Evolutionary conservation across 345 rosid genomes (phyloP).

Genomic region (Camelina sativa): DNA sequence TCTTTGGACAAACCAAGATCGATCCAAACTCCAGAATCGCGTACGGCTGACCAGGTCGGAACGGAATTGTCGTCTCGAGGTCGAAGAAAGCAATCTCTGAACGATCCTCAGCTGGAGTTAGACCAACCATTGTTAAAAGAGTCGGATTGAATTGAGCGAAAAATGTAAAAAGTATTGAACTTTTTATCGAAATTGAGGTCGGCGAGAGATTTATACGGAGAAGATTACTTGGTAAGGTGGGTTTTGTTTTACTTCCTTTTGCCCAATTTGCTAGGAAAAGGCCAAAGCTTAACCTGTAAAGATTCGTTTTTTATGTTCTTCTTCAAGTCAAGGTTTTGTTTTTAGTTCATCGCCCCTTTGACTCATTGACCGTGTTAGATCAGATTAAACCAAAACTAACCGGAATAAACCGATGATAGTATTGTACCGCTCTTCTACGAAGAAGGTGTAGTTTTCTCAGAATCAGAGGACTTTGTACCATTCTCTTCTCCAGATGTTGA

Average conservation of each 20-base stretch:
- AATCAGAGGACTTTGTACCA: not conserved
- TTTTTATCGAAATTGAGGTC: not conserved
- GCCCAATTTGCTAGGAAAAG: constrained; percentile 13
- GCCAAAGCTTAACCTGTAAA: not conserved
- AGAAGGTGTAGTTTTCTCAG: not conserved
- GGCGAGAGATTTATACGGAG: constrained; percentile 4
- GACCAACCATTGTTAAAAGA: constrained; percentile 35
- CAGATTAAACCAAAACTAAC: not conserved
- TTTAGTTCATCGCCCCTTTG: too few relatives aligned
- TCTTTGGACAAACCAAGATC: constrained; percentile 81
- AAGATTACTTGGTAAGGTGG: constrained; percentile 31
- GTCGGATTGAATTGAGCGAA: not conserved
- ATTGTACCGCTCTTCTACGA: constrained; percentile 3
- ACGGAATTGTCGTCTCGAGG: constrained; percentile 83
- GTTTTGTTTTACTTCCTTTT: not conserved
- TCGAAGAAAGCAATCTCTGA: constrained; percentile 93
- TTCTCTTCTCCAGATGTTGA: constrained; percentile 50
- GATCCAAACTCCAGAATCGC: constrained; percentile 86
- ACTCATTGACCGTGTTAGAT: too few relatives aligned
- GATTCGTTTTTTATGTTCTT: not conserved
- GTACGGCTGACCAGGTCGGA: constrained; percentile 57
- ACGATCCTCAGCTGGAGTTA: constrained; percentile 44
- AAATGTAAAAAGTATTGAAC: constrained; percentile 10
- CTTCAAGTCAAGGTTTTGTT: too few relatives aligned
- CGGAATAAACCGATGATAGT: constrained; percentile 17